These are phyloP conservation scores for Aspergillus fischeri DNA, from an alignment of 2,329 filamentous ascomycete species.

Conservation along the genomic window DNA sequence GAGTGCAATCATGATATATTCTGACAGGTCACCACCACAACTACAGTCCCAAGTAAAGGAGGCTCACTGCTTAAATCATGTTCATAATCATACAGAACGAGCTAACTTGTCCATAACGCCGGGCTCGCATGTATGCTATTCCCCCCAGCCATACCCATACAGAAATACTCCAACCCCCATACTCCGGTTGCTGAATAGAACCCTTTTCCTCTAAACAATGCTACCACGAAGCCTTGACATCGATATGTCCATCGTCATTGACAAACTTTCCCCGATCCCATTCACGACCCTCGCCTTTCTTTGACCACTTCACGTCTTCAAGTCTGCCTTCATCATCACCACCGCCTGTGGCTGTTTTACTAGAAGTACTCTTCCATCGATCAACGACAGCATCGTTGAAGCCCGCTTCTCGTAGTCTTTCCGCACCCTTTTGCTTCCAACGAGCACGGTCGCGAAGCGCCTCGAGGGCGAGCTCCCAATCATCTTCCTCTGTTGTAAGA, in stretches of 20 bases:
- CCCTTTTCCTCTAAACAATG: neutral
- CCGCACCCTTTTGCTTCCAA: constrained; percentile 70
- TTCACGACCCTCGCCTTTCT: constrained; percentile 62
- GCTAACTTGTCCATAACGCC: neutral
- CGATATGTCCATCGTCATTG: constrained; percentile 52
- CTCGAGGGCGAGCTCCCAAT: constrained; percentile 79
- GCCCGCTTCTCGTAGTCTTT: constrained; percentile 70
- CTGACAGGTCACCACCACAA: neutral
- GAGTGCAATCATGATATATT: neutral
- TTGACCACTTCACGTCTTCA: constrained; percentile 68
- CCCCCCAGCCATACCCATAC: neutral
- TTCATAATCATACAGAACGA: neutral
- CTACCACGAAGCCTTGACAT: constrained; percentile 49
- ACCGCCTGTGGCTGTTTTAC: constrained; percentile 44
- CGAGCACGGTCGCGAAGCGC: constrained; percentile 73
- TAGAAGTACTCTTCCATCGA: constrained; percentile 63
- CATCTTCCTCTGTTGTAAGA: constrained; percentile 51
- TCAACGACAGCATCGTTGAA: constrained; percentile 72
- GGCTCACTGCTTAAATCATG: neutral
- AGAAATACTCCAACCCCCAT: neutral
- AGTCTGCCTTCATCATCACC: constrained; percentile 53
- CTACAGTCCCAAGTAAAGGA: neutral
- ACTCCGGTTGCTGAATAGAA: neutral
- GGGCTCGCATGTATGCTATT: neutral
- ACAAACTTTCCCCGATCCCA: constrained; percentile 64